These are phyloP conservation scores for Aspergillus proliferans DNA, from an alignment of 2,329 filamentous ascomycete species.

Conservation along the genomic window DNA sequence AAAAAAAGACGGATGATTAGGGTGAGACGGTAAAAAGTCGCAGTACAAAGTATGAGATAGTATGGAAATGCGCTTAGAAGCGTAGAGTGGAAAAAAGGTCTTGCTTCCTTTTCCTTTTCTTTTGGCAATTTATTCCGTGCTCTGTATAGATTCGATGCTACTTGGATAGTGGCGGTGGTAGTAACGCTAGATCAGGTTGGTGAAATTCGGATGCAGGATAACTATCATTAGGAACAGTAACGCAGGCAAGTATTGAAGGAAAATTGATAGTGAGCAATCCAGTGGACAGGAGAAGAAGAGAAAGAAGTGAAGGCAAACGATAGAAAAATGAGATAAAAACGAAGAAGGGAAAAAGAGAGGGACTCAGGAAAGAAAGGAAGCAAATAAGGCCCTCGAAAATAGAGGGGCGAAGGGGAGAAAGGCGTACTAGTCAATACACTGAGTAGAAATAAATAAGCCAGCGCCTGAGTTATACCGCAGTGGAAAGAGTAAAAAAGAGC, in stretches of 20 bases:
- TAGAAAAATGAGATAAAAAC: constrained; percentile 8
- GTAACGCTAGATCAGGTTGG: not conserved
- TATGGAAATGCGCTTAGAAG: not conserved
- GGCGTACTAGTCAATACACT: not conserved
- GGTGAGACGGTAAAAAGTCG: not conserved
- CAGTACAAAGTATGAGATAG: constrained; percentile 3
- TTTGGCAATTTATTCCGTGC: not conserved
- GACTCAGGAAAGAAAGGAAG: constrained; percentile 5
- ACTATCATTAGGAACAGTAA: not conserved
- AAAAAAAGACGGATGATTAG: not conserved
- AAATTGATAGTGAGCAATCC: not conserved
- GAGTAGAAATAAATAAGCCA: not conserved
- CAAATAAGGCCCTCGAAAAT: not conserved
- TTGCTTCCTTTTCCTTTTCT: too few species aligned
- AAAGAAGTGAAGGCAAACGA: constrained; percentile 4
- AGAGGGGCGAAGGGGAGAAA: constrained; percentile 10
- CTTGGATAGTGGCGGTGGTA: not conserved
- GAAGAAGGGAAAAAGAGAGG: constrained; percentile 4
- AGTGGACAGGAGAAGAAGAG: not conserved
- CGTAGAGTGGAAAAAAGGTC: not conserved
- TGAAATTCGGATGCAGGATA: not conserved
- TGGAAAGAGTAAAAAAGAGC: not conserved
- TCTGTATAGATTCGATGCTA: not conserved
- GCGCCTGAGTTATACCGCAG: too few species aligned
- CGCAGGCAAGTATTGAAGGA: not conserved